phyloP scores from a whole-genome alignment of 495 filamentous ascomycete species.

The Talaromyces stipitatus region DNA sequence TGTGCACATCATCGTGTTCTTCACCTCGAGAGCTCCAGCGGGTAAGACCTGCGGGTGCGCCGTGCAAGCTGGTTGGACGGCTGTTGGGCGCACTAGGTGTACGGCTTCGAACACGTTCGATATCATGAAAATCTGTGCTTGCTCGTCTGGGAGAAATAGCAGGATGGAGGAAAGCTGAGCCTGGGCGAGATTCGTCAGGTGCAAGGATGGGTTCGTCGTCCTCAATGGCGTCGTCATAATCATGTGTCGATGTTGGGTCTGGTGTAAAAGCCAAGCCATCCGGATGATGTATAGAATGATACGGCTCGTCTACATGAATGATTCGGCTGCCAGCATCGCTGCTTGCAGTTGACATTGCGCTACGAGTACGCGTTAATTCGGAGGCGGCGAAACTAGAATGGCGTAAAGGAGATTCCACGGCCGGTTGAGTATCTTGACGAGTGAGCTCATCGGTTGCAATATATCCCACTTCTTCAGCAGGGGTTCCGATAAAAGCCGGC shows the following conservation, averaged over 20 bases:
- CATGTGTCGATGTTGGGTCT: conserved; percentile 22
- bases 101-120: conserved; percentile 34
- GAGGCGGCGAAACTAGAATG: conserved; percentile 43
- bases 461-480: conserved; percentile 73
- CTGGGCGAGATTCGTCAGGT: conserved; percentile 82
- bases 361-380: conserved; percentile 17
- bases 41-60: conserved; percentile 31
- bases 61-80: conserved; percentile 58
- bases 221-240: conserved; percentile 31
- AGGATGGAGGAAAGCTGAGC: conserved; percentile 57
- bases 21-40: conserved; percentile 43
- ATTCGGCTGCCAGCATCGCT: conserved; percentile 43
- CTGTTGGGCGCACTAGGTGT: conserved; percentile 58
- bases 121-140: conserved; percentile 47
- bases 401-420: conserved; percentile 50
- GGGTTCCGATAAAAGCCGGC: conserved; percentile 49
- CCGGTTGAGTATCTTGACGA: conserved; percentile 31
- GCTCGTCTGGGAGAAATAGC: conserved; percentile 64
- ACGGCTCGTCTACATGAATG: conserved; percentile 74
- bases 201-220: conserved; percentile 77
- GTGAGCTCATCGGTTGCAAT: conserved; percentile 72
- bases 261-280: conserved; percentile 45
- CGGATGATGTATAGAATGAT: conserved; percentile 52
- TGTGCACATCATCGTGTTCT: conserved; percentile 46
- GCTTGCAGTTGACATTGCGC: conserved; percentile 35